phyloP scores from a whole-genome alignment of 2,329 filamentous ascomycete genomes.

The Tolypocladium inflatum region DNA sequence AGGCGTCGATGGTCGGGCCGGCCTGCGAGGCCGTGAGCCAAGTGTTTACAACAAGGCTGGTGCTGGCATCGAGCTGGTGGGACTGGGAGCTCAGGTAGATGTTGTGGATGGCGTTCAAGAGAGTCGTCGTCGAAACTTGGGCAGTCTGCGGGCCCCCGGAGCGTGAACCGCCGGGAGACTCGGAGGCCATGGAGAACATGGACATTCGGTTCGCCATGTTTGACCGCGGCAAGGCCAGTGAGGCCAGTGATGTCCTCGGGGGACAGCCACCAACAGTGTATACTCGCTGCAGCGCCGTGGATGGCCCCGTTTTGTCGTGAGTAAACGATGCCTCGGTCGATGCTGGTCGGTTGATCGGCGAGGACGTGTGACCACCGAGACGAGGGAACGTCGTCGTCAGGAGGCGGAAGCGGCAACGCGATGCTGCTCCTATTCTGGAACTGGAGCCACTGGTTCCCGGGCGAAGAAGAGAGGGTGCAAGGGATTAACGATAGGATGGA shows the following conservation, averaged over 20 bases:
- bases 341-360: neutral
- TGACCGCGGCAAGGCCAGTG: slow-evolving; percentile 11
- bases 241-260: slow-evolving; percentile 20
- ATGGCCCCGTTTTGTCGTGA: neutral
- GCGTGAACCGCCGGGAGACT: slow-evolving; percentile 48
- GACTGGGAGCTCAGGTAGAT: slow-evolving; percentile 74
- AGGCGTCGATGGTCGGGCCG: slow-evolving; percentile 66
- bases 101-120: slow-evolving; percentile 86
- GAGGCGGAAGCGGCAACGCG: neutral
- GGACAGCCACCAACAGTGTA: slow-evolving; percentile 26
- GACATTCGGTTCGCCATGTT: slow-evolving; percentile 57
- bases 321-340: neutral
- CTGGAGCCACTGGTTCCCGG: neutral
- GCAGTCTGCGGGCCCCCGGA: slow-evolving; percentile 57
- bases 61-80: slow-evolving; percentile 82
- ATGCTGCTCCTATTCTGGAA: neutral
- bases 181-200: slow-evolving; percentile 58
- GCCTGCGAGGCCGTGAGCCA: slow-evolving; percentile 76
- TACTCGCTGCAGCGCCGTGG: neutral
- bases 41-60: slow-evolving; percentile 88
- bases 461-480: neutral
- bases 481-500: slow-evolving; percentile 25
- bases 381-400: neutral
- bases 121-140: slow-evolving; percentile 84
- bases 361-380: neutral